Percentiles rank a stretch among this genome's conserved stretches.
Conservation (phyloP, 768 basidiomycete genomes). For the Trametes punicea region DNA sequence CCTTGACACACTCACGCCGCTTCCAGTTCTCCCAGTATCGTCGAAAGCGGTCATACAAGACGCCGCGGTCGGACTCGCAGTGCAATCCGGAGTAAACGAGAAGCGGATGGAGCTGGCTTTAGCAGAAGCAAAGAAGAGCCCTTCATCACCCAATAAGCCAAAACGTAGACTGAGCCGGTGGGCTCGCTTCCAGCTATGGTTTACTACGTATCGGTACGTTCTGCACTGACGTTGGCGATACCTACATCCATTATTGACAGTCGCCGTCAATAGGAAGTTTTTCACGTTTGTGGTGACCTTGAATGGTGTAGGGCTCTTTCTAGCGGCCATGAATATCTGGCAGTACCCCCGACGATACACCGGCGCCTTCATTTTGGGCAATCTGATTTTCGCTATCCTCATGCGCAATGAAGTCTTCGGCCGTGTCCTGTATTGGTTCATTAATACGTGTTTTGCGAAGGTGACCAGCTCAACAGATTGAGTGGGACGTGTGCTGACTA, state of each 20-base stretch:
- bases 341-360: slow-evolving; percentile 35
- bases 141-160: slow-evolving; percentile 13
- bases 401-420: slow-evolving; percentile 43
- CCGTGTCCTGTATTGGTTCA: slow-evolving; percentile 35
- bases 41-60: slow-evolving; percentile 10
- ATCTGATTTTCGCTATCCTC: slow-evolving; percentile 39
- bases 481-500: background rate
- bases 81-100: slow-evolving; percentile 16
- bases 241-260: background rate
- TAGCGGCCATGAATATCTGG: slow-evolving; percentile 33
- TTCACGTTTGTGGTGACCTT: slow-evolving; percentile 32
- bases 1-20: slow-evolving; percentile 20
- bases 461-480: slow-evolving; percentile 16
- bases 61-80: slow-evolving; percentile 6
- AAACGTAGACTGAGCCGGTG: slow-evolving; percentile 27
- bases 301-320: slow-evolving; percentile 32
- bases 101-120: slow-evolving; percentile 18
- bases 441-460: slow-evolving; percentile 38
- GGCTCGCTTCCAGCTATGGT: slow-evolving; percentile 35
- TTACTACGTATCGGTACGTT: slow-evolving; percentile 36
- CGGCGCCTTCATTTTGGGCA: slow-evolving; percentile 39
- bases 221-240: background rate
- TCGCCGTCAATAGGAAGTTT: slow-evolving; percentile 30
- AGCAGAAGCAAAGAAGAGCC: slow-evolving; percentile 20
- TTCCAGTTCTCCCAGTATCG: slow-evolving; percentile 15